Percentiles rank a stretch among this genome's conserved stretches.
phyloP scores from a whole-genome alignment of 306 rosid species.

The Vicia faba region DNA sequence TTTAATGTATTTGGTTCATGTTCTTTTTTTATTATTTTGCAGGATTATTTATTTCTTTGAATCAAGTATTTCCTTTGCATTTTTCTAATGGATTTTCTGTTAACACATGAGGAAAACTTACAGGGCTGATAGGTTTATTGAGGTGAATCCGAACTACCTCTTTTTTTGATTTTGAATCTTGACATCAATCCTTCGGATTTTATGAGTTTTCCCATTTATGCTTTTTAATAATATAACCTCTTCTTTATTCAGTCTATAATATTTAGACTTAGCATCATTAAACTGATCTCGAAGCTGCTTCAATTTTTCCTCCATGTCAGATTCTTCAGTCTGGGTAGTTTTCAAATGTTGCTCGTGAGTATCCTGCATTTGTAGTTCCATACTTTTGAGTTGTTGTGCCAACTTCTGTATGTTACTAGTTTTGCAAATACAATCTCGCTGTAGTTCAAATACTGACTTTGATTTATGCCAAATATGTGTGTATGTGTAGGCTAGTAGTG shows the following conservation, averaged over 20 bases:
- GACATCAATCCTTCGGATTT: slow-evolving; percentile 46
- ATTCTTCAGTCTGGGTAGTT: slow-evolving; percentile 82
- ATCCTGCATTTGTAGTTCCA: slow-evolving; percentile 66
- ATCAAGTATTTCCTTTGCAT: no score
- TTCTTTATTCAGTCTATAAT: slow-evolving; percentile 65
- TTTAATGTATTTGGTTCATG: no score
- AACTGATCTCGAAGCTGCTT: slow-evolving; percentile 58
- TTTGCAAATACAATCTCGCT: slow-evolving; percentile 55
- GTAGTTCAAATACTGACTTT: slow-evolving; percentile 53
- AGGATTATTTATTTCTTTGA: no score
- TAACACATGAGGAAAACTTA: no score
- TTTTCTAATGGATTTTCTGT: no score
- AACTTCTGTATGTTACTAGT: slow-evolving; percentile 48
- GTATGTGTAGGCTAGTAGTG: no score
- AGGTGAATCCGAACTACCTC: no score
- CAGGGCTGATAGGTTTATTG: no score
- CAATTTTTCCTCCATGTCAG: slow-evolving; percentile 63
- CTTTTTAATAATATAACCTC: slow-evolving; percentile 44
- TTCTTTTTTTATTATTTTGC: no score
- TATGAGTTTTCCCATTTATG: slow-evolving; percentile 37
- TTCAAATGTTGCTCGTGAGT: slow-evolving; percentile 65
- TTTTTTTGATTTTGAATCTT: no score
- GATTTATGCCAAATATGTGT: no score
- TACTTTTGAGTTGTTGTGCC: slow-evolving; percentile 43
- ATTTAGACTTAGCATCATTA: slow-evolving; percentile 47